Base-by-base conservation (phyloP, 352 stramenopile genomes). In the Phytopythium chamaehyphon region DNA sequence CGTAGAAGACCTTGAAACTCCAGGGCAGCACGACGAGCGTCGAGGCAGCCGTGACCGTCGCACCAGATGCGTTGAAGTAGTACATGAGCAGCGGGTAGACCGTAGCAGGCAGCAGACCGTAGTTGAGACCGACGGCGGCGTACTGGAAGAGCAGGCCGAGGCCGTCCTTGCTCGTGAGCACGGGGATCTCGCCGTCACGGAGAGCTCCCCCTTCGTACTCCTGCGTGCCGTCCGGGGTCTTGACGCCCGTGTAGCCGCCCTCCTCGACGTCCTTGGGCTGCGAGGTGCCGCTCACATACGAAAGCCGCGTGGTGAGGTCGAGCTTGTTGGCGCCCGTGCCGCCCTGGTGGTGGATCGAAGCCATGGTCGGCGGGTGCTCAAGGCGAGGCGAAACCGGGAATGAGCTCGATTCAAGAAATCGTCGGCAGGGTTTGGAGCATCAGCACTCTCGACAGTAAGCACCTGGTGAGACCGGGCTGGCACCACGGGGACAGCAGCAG, bases 91-190 rank as follows among this genome's bases (percentile, higher is more conserved):
- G 48, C 8, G 68, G 61, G 55, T 77, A 77, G 45, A 68, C 58
- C 5, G 64, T 64, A 11, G 64, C 60, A 0, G 71, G 73, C 6
- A 85, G 53, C 28, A 66, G 62, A 24, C 70, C 73, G 48, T 78
- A 75, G 42, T 75, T 57, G 23, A 83, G 62, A n/a, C 73, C 69
- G 33, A 81, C 62, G 18, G 59, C 64, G 11, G 72, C 70, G 47
- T 85, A 85, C 36, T 85, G 73, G 19, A 53, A 55, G 3, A 82
- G 48, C 12, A 85, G 59, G 49, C 67, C 70, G 40, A 81, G 54
- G 43, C 70, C 67, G 12, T 78, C 69, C 14, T 55, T 61, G 42
- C 63, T 68, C 10, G 50, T 69, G n/a, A 79, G 57, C 22, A 72
- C 59, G 18, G 69, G 64, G 40, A 56, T 57, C 31, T 55, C 66